A percentile compares a stretch with the other conserved stretches of the same genome.
These are phyloP conservation scores for Yarrowia sp. DNA, from an alignment of 805 yeast species.

Conservation along the genomic window DNA sequence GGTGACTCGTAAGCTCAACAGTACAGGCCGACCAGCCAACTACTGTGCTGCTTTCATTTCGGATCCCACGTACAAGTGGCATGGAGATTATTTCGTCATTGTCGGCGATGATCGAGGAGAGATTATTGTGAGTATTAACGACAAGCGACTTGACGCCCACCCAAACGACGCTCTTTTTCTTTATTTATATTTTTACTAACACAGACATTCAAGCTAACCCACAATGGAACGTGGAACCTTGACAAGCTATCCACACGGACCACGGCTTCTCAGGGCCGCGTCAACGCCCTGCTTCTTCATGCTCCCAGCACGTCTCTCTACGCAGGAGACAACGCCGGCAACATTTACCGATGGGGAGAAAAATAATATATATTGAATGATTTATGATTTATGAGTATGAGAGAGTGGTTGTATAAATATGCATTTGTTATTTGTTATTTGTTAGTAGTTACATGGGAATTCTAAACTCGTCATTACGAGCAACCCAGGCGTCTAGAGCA, in stretches of 20 bases:
- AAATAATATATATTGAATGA: conserved; percentile 5
- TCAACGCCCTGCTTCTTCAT: conserved; percentile 16
- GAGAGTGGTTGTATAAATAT: too few species aligned
- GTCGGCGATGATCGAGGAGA: conserved; percentile 21
- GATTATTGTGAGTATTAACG: not conserved
- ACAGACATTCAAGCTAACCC: conserved; percentile 24
- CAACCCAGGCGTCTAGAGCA: conserved; percentile 9
- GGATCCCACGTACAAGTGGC: conserved; percentile 24
- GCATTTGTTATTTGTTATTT: too few species aligned
- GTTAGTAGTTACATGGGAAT: conserved; percentile 15
- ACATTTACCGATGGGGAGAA: conserved; percentile 22
- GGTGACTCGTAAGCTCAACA: not conserved
- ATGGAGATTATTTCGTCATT: conserved; percentile 1
- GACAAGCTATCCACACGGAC: conserved; percentile 5
- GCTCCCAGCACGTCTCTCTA: conserved; percentile 21
- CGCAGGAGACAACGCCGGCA: conserved; percentile 24
- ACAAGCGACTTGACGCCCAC: not conserved
- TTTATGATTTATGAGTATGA: not conserved
- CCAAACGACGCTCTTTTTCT: too few species aligned
- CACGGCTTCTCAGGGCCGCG: not conserved
- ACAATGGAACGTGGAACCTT: conserved; percentile 8
- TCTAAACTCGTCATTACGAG: conserved; percentile 7
- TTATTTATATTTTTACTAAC: too few species aligned
- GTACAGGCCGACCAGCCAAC: conserved; percentile 16
- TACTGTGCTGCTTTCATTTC: conserved; percentile 23